Base-by-base conservation (phyloP, 768 basidiomycete genomes). In the Phylloporus sp. region DNA sequence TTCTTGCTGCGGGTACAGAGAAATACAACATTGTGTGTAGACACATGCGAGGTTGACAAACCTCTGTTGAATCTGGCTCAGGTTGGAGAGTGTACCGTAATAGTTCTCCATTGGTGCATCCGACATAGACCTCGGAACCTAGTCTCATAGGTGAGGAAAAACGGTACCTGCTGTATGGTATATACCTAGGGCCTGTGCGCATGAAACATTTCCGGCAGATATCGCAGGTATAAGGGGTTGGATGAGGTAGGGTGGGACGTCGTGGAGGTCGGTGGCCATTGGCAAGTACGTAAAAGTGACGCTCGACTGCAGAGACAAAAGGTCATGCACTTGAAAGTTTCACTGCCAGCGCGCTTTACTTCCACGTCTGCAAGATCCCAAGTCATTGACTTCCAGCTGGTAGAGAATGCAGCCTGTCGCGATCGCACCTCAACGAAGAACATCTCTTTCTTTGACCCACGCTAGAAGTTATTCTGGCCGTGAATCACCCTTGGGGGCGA, bases 111-210 rank as follows among this genome's bases (percentile, higher is more conserved):
- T 93, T 91, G 20, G 84, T 82, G 54, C 87, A 88, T 12, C 92
- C 94, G 12, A 91, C 79, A 58, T 93, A 95, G 23, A 95, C 80
- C 61, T 97, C 93, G 36, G 84, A 84, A 28, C 85, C 90, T 91
- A 47, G 16, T 22, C n/a, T 18, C 18, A 45, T 46, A 49, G 50
- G 52, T 55, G 5, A 56, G 40, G 31, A 24, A 5, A n/a, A 49
- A 42, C 20, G 6, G 44, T 4, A 26, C 1, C 15, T 5, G 31
- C 2, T 28, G 27, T 24, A 2, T 4, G 26, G 20, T 42, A 59
- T 73, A 45, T 53, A 82, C 84, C 82, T 57, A 81, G 65, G 11
- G 83, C 84, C 61, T 85, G 82, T 3, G 78, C 76, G 59, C 81
- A 80, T 22, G 65, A 60, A 44, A 72, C 43, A 32, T 56, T 36